Base-by-base conservation (phyloP, 768 basidiomycete species). In the Mycena indigotica region DNA sequence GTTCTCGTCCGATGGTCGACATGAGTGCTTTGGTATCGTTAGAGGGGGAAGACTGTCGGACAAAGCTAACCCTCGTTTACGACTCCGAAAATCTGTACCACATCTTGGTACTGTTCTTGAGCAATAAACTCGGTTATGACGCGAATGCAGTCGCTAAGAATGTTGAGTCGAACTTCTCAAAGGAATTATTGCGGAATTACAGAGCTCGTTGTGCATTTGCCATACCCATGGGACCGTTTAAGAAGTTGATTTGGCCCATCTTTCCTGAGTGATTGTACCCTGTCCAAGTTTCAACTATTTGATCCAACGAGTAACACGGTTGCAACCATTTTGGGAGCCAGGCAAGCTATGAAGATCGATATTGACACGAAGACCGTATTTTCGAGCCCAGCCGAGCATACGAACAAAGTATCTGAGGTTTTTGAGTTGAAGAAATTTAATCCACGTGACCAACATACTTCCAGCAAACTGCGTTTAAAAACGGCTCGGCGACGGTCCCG, bases 321-420 rank as follows among this genome's bases (percentile, higher is more conserved):
- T 30, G n/a, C 15, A 55, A 69, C 81, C 84, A 63, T 83, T 84
- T 64, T 84, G 83, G 50, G 79, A 81, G n/a, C 87, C 87, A 3
- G 87, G 85, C 6, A 82, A 70, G n/a, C 84, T 81, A 63, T 86
- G 84, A 41, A 86, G 66, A 69, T 89, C 88, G 21, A 89, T 70
- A 62, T 86, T 80, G 53, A 89, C 82, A 35, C 88, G 75, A 10
- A 89, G 60, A 2, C 88, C 88, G 65, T 89, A 89, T 71, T 89
- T 89, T 50, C 87, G 75, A 15, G 83, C 83, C 87, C 87, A 89
- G 1, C 72, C 76, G 54, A 89, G 68, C 23, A 84, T 77, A 49
- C 83, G 82, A 24, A 87, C 70, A 68, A 88, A 80, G 72, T 87
- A 87, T 46, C 76, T 78, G 57, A 40, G 10, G 13, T 28, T 32